Base-by-base conservation (phyloP, 352 stramenopile species). In the Hyaloperonospora brassicae region DNA sequence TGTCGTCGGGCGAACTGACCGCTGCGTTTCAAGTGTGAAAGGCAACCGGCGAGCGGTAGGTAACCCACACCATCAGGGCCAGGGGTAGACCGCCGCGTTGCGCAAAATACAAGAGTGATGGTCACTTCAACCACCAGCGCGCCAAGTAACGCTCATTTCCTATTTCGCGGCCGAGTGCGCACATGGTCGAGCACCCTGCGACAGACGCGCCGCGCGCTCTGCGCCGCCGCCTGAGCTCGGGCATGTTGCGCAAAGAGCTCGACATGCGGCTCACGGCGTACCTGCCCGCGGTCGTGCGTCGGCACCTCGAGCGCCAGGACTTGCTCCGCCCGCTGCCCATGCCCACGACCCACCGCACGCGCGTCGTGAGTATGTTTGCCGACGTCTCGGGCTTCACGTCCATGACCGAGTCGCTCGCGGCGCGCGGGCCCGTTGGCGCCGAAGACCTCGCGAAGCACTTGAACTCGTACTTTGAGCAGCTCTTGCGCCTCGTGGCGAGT, bases 341-440 rank as follows among this genome's bases (percentile, higher is more conserved):
- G 45, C 84, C 84, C 2, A 79, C 80, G 25, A 92, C 78, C 6
- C 84, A 94, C 61, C 58, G 80, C 52, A 79, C 67, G 11, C 87
- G 58, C 14, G 81, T 87, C 30, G 89, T 97, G 25, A 93, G 76
- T 53, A 89, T 98, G 72, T 98, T 98, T 57, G 89, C 87, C 24
- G 92, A 98, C 54, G 89, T 98, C 31, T 96, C 86, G 35, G 90
- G 92, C 24, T 98, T 98, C 72, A 98, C 92, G 22, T 79, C 82
- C 31, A 89, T 98, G 70, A 95, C 84, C 8, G 92, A 98, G 72
- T 89, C 76, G 39, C 81, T 98, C 47, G 89, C 87, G 39, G 82
- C 77, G 17, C 61, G 83, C 23, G 87, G 89, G 0, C 84, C 86
- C 6, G 70, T 87, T 5, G 90, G 91, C 13, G 89, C 90, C 9